These are phyloP conservation scores for Rhytidiadelphus loreus DNA, from an alignment of 225 moss, liverwort and hornwort genomes.

Conservation along the genomic window DNA sequence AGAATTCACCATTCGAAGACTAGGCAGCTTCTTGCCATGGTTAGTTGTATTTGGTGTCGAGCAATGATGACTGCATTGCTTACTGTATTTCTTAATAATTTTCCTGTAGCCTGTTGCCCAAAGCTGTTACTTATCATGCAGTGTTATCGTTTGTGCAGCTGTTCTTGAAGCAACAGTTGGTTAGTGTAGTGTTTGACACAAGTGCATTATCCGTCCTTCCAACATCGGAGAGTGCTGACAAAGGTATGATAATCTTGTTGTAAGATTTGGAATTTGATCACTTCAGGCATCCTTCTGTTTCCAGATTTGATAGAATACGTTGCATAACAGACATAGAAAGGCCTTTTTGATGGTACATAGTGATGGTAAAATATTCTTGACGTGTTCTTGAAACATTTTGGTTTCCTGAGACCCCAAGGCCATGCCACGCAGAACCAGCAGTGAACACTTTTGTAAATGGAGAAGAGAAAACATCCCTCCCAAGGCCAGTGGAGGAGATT, in stretches of 20 bases:
- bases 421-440: neutral
- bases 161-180: slow-evolving; percentile 91
- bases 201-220: neutral
- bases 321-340: neutral
- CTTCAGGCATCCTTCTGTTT: neutral
- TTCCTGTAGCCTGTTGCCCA: neutral
- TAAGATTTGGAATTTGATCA: neutral
- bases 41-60: slow-evolving; percentile 1
- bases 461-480: neutral
- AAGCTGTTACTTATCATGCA: neutral
- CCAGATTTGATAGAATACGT: neutral
- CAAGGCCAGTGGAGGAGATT: neutral
- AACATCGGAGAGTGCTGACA: neutral
- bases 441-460: neutral
- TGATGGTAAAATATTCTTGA: neutral
- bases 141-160: slow-evolving; percentile 36
- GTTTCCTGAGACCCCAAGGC: neutral
- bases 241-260: neutral
- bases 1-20: slow-evolving; percentile 81
- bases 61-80: neutral
- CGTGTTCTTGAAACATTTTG: neutral
- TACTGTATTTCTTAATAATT: neutral
- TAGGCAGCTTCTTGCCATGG: slow-evolving; percentile 82
- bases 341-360: neutral
- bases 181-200: slow-evolving; percentile 59